Percentiles rank a stretch among this genome's conserved stretches.
phyloP scores from a whole-genome alignment of 768 basidiomycete genomes.

The Tricholoma bakamatsutake region DNA sequence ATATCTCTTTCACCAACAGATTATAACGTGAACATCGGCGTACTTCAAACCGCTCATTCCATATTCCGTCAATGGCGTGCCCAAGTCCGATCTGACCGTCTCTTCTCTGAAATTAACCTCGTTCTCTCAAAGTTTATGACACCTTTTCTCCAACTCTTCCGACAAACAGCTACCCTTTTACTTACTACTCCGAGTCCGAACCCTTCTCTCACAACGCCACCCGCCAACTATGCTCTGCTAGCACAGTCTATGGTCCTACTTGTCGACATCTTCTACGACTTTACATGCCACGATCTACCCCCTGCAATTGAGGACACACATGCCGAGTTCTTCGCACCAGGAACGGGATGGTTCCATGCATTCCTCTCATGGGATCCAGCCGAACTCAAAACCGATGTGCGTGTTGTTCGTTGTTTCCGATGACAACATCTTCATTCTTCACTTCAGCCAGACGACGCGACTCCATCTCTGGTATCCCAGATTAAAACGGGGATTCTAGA shows the following conservation, averaged over 20 bases:
- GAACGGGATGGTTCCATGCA: constrained; percentile 66
- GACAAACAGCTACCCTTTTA: constrained; percentile 52
- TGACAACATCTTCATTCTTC: constrained; percentile 7
- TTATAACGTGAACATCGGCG: constrained; percentile 82
- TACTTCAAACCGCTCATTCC: constrained; percentile 91
- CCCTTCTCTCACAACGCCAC: constrained; percentile 27
- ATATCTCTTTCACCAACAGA: constrained; percentile 72
- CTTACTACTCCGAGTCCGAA: constrained; percentile 34
- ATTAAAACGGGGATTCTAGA: constrained; percentile 89
- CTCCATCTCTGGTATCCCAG: constrained; percentile 81
- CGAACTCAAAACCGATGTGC: constrained; percentile 63
- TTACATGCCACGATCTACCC: constrained; percentile 93
- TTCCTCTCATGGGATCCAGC: constrained; percentile 78
- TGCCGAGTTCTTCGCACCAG: constrained; percentile 71
- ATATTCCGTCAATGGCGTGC: constrained; percentile 94
- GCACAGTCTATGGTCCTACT: constrained; percentile 76
- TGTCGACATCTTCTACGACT: constrained; percentile 86
- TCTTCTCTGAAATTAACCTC: constrained; percentile 89
- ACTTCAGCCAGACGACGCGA: constrained; percentile 68
- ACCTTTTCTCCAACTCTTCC: constrained; percentile 82
- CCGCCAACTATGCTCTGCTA: constrained; percentile 41
- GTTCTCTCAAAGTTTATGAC: constrained; percentile 79
- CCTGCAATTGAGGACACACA: constrained; percentile 90
- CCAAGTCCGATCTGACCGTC: constrained; percentile 77
- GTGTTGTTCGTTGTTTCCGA: constrained; percentile 19